Base-by-base conservation (phyloP, 2,329 filamentous ascomycete species). In the Penicillium sp. region DNA sequence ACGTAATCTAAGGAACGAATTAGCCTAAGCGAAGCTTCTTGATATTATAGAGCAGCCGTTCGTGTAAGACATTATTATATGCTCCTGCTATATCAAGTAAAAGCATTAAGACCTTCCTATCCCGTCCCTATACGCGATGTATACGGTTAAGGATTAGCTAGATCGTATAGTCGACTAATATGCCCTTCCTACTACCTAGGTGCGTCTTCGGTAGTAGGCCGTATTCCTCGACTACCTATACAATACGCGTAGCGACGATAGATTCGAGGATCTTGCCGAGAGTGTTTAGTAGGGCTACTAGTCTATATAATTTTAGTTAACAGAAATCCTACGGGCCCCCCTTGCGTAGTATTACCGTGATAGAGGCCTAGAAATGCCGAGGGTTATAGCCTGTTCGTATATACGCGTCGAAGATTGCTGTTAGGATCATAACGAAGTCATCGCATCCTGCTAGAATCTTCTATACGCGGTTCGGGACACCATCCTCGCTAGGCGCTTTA, bases 291-390 rank as follows among this genome's bases (percentile, higher is more conserved):
- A 62, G 4, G 7, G 40, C 26, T 0, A 59, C 38, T 1, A 19
- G 55, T 1, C 52, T 5, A 3, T 59, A 61, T 4, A 19, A 58
- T 11, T 59, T 59, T 2, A 38, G 59, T 1, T 30, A 0, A 0
- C 30, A 25, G 45, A 48, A 61, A 26, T 60, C 54, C 0, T 6
- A 2, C 1, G 19, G 52, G 2, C 57, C 53, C 0, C 48, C 48
- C 8, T 62, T 62, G 4, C 57, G 46, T 0, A 59, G 53, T 6
- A 19, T 57, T 0, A 62, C 53, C 1, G 42, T 62, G 6, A 56
- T 51, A 2, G 52, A 62, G 7, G 30, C 35, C 25, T 60, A n/a
- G 26, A 62, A 60, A 33, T 60, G 35, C 0, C 7, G 19, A 5
- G 58, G 58, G 19, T 58, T 60, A 5, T 52, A 6, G n/a, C 57